A percentile compares a stretch with the other conserved stretches of the same genome.
Evolutionary conservation across 2,329 filamentous ascomycete genomes (phyloP).

Genomic region (Zalaria obscura): DNA sequence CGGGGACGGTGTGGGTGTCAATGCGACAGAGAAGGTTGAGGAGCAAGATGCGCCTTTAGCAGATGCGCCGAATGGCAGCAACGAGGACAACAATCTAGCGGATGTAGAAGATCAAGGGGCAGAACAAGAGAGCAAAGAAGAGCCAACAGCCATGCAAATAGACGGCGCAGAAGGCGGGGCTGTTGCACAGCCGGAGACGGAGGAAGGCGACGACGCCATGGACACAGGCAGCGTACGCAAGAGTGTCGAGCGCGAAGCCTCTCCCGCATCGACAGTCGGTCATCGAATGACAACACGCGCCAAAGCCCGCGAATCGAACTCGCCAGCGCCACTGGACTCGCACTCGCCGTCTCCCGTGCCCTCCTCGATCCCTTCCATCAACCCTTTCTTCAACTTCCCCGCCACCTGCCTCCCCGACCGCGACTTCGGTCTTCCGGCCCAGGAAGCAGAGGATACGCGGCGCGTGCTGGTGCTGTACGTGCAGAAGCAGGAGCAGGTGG

Average conservation of each 20-base stretch:
- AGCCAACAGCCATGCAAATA: slow-evolving; percentile 5
- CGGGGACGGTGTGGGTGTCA: background rate
- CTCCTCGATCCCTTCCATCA: slow-evolving; percentile 42
- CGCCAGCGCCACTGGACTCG: slow-evolving; percentile 11
- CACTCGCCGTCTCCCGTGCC: slow-evolving; percentile 29
- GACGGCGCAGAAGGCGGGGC: slow-evolving; percentile 12
- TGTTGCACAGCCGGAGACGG: slow-evolving; percentile 1
- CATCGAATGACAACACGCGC: slow-evolving; percentile 40
- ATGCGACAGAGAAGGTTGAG: background rate
- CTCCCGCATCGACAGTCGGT: slow-evolving; percentile 2
- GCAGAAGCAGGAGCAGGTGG: slow-evolving; percentile 76
- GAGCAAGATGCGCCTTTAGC: background rate
- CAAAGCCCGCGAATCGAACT: slow-evolving; percentile 32
- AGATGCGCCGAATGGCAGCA: background rate
- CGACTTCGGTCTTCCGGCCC: slow-evolving; percentile 55
- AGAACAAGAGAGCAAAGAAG: background rate
- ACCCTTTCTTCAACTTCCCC: slow-evolving; percentile 61
- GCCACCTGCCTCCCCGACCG: slow-evolving; percentile 48
- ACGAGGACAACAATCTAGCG: slow-evolving; percentile 1
- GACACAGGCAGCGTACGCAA: background rate
- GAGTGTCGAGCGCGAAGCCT: background rate
- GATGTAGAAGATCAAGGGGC: background rate
- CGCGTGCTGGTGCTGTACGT: slow-evolving; percentile 62
- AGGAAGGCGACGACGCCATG: slow-evolving; percentile 2
- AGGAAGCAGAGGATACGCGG: slow-evolving; percentile 66